A percentile compares a stretch with the other conserved stretches of the same genome.
These are phyloP conservation scores for Colletotrichum chlorophyti DNA, from an alignment of 2,329 filamentous ascomycete species.

Conservation along the genomic window DNA sequence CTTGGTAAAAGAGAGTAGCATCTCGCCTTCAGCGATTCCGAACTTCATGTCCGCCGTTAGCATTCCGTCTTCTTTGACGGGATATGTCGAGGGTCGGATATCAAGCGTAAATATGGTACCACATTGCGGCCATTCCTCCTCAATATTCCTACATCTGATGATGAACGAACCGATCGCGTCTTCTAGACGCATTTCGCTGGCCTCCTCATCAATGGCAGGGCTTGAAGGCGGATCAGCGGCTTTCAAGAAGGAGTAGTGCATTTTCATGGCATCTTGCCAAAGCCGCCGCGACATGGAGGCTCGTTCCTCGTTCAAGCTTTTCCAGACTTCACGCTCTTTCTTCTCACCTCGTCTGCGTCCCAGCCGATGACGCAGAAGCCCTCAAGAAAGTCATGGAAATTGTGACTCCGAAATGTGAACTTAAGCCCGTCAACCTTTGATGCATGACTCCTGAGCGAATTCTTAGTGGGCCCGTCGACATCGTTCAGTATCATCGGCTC, in stretches of 20 bases:
- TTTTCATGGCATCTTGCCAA: neutral
- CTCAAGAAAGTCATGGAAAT: too few species aligned
- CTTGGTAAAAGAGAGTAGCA: slow-evolving; percentile 4
- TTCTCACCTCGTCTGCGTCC: neutral
- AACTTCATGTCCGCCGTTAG: neutral
- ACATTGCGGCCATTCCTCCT: neutral
- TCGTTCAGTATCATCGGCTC: neutral
- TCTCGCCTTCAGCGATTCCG: neutral
- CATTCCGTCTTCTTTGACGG: neutral
- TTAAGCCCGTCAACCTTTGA: neutral
- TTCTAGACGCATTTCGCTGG: neutral
- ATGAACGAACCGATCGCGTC: neutral
- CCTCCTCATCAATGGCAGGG: neutral
- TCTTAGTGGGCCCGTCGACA: neutral
- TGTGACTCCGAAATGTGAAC: too few species aligned
- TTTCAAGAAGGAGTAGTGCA: neutral
- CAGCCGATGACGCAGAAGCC: neutral
- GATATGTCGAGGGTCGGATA: too few species aligned
- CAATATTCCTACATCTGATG: neutral
- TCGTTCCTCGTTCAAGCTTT: too few species aligned
- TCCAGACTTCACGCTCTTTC: too few species aligned
- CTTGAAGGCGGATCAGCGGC: too few species aligned
- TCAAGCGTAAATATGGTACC: neutral
- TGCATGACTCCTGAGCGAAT: too few species aligned
- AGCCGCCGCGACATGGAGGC: too few species aligned